Percentiles rank a stretch among this genome's conserved stretches.
Evolutionary conservation across 495 filamentous ascomycete species (phyloP).

Genomic region (Aspergillus ostianus): DNA sequence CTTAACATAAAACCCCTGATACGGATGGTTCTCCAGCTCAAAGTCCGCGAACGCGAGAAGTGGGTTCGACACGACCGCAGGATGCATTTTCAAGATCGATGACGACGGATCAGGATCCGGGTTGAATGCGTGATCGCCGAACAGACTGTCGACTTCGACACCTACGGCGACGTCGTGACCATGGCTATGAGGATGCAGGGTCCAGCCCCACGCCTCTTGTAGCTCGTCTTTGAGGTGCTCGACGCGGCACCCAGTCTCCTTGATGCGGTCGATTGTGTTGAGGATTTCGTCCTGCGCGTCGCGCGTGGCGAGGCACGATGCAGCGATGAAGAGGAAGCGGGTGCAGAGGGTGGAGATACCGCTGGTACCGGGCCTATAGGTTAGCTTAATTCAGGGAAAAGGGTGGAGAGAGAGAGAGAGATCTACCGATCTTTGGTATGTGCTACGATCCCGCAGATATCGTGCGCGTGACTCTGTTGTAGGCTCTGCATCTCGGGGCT

Average conservation of each 20-base stretch:
- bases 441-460: slow-evolving; percentile 84
- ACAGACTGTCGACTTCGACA: not conserved
- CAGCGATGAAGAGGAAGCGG: slow-evolving; percentile 74
- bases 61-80: slow-evolving; percentile 59
- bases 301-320: slow-evolving; percentile 65
- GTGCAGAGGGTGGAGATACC: slow-evolving; percentile 75
- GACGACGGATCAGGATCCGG: slow-evolving; percentile 24
- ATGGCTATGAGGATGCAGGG: slow-evolving; percentile 24
- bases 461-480: slow-evolving; percentile 68
- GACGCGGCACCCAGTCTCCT: slow-evolving; percentile 75
- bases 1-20: slow-evolving; percentile 61
- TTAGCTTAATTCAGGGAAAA: slow-evolving; percentile 14
- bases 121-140: slow-evolving; percentile 17
- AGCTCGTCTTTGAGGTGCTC: slow-evolving; percentile 66
- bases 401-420: not conserved
- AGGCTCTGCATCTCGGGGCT: slow-evolving; percentile 62
- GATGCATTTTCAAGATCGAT: slow-evolving; percentile 30
- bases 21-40: slow-evolving; percentile 69
- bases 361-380: slow-evolving; percentile 24
- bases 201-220: slow-evolving; percentile 77
- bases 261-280: slow-evolving; percentile 69
- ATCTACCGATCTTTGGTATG: slow-evolving; percentile 72
- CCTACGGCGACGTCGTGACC: not conserved
- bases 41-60: slow-evolving; percentile 68
- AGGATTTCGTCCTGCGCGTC: slow-evolving; percentile 82